Evolutionary conservation across 495 filamentous ascomycete genomes (phyloP).

Genomic region (Penicillium malachiteum): DNA sequence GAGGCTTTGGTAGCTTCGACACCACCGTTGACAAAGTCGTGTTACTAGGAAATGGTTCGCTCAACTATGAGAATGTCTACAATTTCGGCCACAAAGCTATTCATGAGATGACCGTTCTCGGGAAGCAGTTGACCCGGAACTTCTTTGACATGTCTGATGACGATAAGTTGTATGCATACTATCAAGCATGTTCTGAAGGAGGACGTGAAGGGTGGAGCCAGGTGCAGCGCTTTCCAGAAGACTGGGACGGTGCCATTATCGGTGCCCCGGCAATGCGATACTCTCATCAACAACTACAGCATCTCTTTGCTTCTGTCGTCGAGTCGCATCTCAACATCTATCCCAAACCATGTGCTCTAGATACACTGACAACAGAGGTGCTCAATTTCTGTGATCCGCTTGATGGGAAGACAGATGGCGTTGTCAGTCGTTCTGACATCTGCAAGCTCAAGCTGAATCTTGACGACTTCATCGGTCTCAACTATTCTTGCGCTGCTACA

Average conservation of each 20-base stretch:
- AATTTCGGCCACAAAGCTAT: conserved; percentile 35
- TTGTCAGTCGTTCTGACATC: conserved; percentile 49
- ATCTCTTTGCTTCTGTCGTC: conserved; percentile 40
- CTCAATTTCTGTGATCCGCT: conserved; percentile 47
- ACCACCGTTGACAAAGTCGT: conserved; percentile 29
- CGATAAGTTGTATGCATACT: conserved; percentile 51
- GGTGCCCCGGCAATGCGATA: conserved; percentile 52
- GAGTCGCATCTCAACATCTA: conserved; percentile 38
- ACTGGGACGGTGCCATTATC: conserved; percentile 46
- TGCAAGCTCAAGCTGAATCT: conserved; percentile 43
- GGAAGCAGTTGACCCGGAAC: conserved; percentile 16
- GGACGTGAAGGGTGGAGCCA: conserved; percentile 52
- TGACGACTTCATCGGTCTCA: conserved; percentile 34
- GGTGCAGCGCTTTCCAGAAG: conserved; percentile 45
- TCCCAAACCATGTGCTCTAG: conserved; percentile 44
- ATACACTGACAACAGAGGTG: conserved; percentile 24
- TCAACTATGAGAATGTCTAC: conserved; percentile 40
- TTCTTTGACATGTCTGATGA: conserved; percentile 26
- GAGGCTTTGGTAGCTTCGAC: conserved; percentile 44
- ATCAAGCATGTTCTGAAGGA: conserved; percentile 53
- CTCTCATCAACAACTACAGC: conserved; percentile 44
- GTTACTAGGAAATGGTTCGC: conserved; percentile 39
- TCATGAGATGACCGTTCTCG: conserved; percentile 27
- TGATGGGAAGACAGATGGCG: conserved; percentile 49
- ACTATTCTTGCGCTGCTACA: conserved; percentile 44